A percentile compares a stretch with the other conserved stretches of the same genome.
These are phyloP conservation scores for Lagenaria siceraria DNA, from an alignment of 306 rosid species.

Conservation along the genomic window DNA sequence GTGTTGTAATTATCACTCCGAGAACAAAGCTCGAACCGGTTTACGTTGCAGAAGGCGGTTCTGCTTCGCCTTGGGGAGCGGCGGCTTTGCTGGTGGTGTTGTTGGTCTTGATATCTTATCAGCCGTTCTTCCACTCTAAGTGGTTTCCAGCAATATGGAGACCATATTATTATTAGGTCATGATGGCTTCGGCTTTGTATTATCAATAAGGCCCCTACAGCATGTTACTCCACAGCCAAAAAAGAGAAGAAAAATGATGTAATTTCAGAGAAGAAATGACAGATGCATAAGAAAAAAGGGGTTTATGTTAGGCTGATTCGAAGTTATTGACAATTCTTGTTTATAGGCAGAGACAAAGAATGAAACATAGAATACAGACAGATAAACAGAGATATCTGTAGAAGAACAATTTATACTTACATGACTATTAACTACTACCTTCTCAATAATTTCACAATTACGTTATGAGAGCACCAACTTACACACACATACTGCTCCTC, in stretches of 20 bases:
- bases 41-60: slow-evolving; percentile 1
- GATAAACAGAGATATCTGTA: background rate
- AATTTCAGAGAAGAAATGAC: background rate
- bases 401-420: background rate
- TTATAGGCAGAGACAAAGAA: background rate
- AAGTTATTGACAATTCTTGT: background rate
- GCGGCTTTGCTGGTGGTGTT: slow-evolving; percentile 36
- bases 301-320: background rate
- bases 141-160: slow-evolving; percentile 47
- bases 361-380: background rate
- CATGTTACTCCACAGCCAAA: background rate
- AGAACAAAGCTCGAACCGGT: slow-evolving; percentile 4
- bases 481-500: slow-evolving; percentile 21
- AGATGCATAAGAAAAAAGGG: background rate
- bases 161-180: slow-evolving; percentile 22
- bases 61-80: slow-evolving; percentile 53
- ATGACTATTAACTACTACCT: background rate
- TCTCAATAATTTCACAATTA: background rate
- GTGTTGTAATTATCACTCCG: slow-evolving; percentile 19
- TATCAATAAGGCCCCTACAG: background rate
- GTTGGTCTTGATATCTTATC: slow-evolving; percentile 38
- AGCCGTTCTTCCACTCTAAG: slow-evolving; percentile 42
- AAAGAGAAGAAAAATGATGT: background rate
- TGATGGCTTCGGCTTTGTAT: background rate
- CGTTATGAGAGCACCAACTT: background rate